Evolutionary conservation across 176 grass and related monocot genomes (phyloP), one percentile per base, ranked within the genome.

Genomic region (Luzula sylvatica): DNA sequence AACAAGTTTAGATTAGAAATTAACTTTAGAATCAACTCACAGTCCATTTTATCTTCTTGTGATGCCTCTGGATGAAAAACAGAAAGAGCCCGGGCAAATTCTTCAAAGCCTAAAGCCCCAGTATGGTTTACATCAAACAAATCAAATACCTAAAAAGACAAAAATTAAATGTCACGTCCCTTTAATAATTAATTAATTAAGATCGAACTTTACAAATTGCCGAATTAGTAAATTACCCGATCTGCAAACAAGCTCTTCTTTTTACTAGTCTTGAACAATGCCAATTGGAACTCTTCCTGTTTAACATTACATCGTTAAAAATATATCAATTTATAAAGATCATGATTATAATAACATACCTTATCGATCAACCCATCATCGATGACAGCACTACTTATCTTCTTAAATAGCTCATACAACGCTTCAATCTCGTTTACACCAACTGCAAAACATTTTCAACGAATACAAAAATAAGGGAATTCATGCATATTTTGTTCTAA

Each of bases 331-430:
- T 1, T 50, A 9, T 60, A 29, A 14, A 30, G 25, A 55, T 67
- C 32, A 42, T 35, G 39, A 43, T 41, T 3, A 32, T 41, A 25
- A 28, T 22, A 67, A 52, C 52, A 42, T 1, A 87, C 83, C 78
- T 82, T 87, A 55, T 87, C 82, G 38, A 89, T 89, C 71, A 83
- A 49, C 3, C 86, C 79, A 62, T 94, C 82, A 70, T 94, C 87
- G 62, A 94, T 68, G 32, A 87, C 87, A 21, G 74, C 78, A 15
- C 74, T 73, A 65, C 82, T 94, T 42, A 86, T 87, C 78, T 86
- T 94, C 77, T 94, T 94, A 67, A 94, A 94, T 38, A 94, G 43
- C 53, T 94, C 87, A 79, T 94, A 94, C 17, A 94, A 58, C 1
- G 82, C 87, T 58, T 94, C 82, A 11, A 94, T 87, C 64, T 94